Conservation (phyloP, 2,329 filamentous ascomycete species). For the Apiospora kogelbergensis region DNA sequence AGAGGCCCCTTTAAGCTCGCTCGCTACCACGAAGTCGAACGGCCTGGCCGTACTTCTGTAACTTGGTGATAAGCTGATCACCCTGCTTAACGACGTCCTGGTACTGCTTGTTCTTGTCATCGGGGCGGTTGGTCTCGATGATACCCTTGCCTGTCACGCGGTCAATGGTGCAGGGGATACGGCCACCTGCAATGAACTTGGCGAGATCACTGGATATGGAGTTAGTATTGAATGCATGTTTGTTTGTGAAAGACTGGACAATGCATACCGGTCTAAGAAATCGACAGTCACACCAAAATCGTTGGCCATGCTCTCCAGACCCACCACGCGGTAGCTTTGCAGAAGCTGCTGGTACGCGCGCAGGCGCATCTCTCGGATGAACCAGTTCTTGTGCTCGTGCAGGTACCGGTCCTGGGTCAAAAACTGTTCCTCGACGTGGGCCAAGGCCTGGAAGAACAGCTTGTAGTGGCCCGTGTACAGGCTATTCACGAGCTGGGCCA, state of each 20-base stretch:
- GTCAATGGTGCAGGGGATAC: slow-evolving; percentile 96
- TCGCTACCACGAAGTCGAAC: slow-evolving; percentile 93
- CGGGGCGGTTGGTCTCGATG: slow-evolving; percentile 95
- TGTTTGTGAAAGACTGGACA: neutral
- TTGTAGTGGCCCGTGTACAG: slow-evolving; percentile 94
- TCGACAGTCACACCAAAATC: slow-evolving; percentile 97
- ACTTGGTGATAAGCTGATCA: slow-evolving; percentile 95
- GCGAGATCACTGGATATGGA: slow-evolving; percentile 71
- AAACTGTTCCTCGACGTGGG: slow-evolving; percentile 89
- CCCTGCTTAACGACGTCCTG: slow-evolving; percentile 97
- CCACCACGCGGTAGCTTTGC: slow-evolving; percentile 95
- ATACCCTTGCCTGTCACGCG: slow-evolving; percentile 94
- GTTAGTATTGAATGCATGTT: slow-evolving; percentile 9
- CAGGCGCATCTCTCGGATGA: slow-evolving; percentile 96
- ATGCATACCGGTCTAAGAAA: slow-evolving; percentile 83
- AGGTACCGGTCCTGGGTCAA: slow-evolving; percentile 92
- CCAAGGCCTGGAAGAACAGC: slow-evolving; percentile 87
- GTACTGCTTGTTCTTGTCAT: slow-evolving; percentile 99
- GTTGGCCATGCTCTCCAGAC: slow-evolving; percentile 94
- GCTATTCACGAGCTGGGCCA: slow-evolving; percentile 85
- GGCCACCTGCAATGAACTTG: slow-evolving; percentile 92
- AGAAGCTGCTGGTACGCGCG: slow-evolving; percentile 95
- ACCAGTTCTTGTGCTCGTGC: slow-evolving; percentile 95
- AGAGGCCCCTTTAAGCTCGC: slow-evolving; percentile 61
- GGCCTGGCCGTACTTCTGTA: slow-evolving; percentile 98